Base-by-base conservation (phyloP, 257 asterid genomes). In the Solanum appendiculatum region DNA sequence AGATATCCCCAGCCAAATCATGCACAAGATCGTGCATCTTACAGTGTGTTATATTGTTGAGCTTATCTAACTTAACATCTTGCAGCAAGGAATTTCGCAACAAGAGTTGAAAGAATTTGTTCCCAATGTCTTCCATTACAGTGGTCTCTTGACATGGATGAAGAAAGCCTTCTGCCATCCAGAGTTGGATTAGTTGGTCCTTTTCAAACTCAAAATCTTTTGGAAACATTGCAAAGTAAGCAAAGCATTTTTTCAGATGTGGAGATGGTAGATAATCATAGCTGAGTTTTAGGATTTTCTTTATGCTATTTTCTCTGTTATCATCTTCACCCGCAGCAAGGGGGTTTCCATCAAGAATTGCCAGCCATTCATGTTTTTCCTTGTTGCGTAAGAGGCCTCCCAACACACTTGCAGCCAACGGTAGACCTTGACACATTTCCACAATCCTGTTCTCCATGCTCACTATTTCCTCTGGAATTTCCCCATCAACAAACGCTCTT, bases 21-120 rank as follows among this genome's bases (percentile, higher is more conserved):
- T 91, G 91, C 70, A 91, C 91, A 25, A 89, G 84, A 88, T 88
- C 88, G 44, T 91, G 90, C 90, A 89, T 89, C 87, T 86, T 89
- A 82, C 74, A 88, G 10, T 33, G 6, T 11, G 3, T 75, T 16
- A 89, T 27, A 33, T 75, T 83, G 12, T 40, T 48, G 39, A 70
- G 36, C 15, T 74, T 14, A 85, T 64, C 85, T 21, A 37, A 64
- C 33, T 66, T 1, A 25, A 63, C 77, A n/a, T 75, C 90, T 48
- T 88, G 90, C 37, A 88, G 23, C 74, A 89, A 75, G 40, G 91
- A 88, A 56, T 74, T 81, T 51, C n/a, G 81, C 25, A 91, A n/a
- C 42, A 89, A 78, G 40, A 84, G 68, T 33, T 86, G 44, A 12
- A 83, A 80, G 68, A 83, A 89, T 23, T 31, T 25, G 3, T 34